Evolutionary conservation across 176 grass and related monocot genomes (phyloP).

Genomic region (Canna indica): DNA sequence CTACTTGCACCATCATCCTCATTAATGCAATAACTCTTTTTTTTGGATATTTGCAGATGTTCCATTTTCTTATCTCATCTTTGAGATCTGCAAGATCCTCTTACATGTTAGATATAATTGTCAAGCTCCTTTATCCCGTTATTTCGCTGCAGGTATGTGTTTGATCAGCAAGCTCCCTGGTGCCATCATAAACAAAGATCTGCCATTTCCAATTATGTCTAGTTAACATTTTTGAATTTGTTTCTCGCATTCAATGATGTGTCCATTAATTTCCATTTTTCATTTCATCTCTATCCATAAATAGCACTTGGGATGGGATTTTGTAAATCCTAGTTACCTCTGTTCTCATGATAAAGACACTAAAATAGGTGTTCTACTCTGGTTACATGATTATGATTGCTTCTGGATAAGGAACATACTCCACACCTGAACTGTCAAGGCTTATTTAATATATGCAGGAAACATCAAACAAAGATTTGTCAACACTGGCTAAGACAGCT

Average conservation of each 20-base stretch:
- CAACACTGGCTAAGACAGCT: slow-evolving; percentile 74
- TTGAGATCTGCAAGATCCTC: slow-evolving; percentile 86
- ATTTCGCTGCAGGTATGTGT: slow-evolving; percentile 73
- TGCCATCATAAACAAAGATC: not conserved
- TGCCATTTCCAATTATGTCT: not conserved
- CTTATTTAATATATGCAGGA: slow-evolving; percentile 35
- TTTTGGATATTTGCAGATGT: slow-evolving; percentile 46
- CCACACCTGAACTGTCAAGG: not conserved
- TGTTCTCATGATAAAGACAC: too few species aligned
- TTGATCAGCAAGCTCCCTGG: not conserved
- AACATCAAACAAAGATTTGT: slow-evolving; percentile 94
- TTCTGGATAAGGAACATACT: too few species aligned
- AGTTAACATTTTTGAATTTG: not conserved
- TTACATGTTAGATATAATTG: slow-evolving; percentile 69
- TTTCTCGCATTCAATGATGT: not conserved
- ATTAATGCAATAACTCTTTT: not conserved
- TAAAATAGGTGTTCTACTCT: too few species aligned
- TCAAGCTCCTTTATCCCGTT: slow-evolving; percentile 58
- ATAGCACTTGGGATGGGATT: too few species aligned
- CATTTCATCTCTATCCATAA: too few species aligned
- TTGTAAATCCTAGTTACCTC: too few species aligned
- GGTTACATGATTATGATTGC: too few species aligned
- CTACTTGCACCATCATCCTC: not conserved
- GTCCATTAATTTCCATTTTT: too few species aligned
- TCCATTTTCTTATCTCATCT: slow-evolving; percentile 84